Conservation (phyloP, 164 flowering plant genomes). For the Tetracentron sinense region DNA sequence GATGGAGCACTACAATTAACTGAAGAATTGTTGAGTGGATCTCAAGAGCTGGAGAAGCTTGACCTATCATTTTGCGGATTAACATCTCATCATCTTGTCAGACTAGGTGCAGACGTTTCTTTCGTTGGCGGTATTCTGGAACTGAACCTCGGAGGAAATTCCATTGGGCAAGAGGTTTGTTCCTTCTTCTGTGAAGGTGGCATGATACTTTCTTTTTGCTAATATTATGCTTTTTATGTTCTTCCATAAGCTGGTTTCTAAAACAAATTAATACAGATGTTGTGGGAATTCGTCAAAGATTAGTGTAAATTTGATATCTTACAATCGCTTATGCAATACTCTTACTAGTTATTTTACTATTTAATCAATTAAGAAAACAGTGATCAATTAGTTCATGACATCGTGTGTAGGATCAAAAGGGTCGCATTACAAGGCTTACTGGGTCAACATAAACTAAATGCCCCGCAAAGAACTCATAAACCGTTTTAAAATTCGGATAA, state of each 20-base stretch:
- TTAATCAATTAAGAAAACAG: no score
- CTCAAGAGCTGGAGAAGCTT: constrained; percentile 65
- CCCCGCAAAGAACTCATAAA: no score
- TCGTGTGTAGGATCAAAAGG: no score
- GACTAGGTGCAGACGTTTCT: constrained; percentile 26
- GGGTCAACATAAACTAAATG: no score
- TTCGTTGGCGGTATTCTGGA: constrained; percentile 46
- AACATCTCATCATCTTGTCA: constrained; percentile 32
- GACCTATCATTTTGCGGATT: constrained; percentile 74
- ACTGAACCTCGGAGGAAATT: constrained; percentile 76
- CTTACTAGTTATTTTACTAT: no score
- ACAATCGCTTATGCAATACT: no score
- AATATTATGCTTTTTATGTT: background rate
- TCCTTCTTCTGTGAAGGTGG: constrained; percentile 1
- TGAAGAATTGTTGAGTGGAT: constrained; percentile 48
- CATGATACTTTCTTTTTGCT: background rate
- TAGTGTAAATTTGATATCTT: background rate
- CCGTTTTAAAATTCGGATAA: no score
- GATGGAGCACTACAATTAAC: constrained; percentile 60
- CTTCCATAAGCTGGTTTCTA: background rate
- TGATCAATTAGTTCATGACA: no score
- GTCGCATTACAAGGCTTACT: no score
- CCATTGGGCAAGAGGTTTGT: constrained; percentile 53
- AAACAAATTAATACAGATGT: constrained; percentile 1
- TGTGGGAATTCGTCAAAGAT: background rate